Evolutionary conservation across 2,329 filamentous ascomycete species (phyloP).

Genomic region (Cercospora nicotianae): DNA sequence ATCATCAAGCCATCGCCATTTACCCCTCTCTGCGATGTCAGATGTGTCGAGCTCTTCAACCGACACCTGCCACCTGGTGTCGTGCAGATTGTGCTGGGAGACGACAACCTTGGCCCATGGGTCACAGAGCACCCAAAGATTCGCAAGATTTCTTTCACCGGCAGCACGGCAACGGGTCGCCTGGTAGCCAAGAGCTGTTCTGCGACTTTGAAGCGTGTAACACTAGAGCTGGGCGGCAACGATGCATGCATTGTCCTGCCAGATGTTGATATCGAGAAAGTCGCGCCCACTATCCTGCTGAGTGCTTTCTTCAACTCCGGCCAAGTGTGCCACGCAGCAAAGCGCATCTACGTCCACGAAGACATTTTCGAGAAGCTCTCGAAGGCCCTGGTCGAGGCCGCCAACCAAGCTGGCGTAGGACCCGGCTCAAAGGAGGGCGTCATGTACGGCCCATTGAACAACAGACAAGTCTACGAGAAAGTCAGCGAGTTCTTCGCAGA

Average conservation of each 20-base stretch:
- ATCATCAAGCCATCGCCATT: conserved; percentile 92
- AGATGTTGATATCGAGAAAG: conserved; percentile 85
- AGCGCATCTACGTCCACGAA: conserved; percentile 87
- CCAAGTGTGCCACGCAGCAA: conserved; percentile 92
- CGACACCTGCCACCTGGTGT: conserved; percentile 73
- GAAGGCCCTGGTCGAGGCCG: conserved; percentile 72
- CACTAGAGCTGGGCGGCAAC: conserved; percentile 88
- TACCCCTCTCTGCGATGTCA: conserved; percentile 61
- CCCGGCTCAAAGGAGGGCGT: conserved; percentile 58
- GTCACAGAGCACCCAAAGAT: conserved; percentile 69
- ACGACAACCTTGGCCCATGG: conserved; percentile 53
- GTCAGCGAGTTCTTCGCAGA: conserved; percentile 73
- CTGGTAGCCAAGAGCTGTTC: conserved; percentile 79
- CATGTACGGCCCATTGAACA: conserved; percentile 48
- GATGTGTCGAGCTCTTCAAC: conserved; percentile 78
- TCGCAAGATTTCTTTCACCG: conserved; percentile 83
- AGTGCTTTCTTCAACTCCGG: conserved; percentile 93
- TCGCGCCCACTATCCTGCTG: conserved; percentile 86
- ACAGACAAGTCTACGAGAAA: conserved; percentile 75
- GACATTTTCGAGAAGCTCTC: conserved; percentile 80
- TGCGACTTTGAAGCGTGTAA: conserved; percentile 53
- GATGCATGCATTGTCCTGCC: conserved; percentile 82
- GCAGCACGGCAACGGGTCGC: conserved; percentile 81
- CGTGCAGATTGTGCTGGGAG: conserved; percentile 86
- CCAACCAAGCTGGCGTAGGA: conserved; percentile 75